These are phyloP conservation scores for Penicillium bialowiezense DNA, from an alignment of 495 filamentous ascomycete species.

Conservation along the genomic window DNA sequence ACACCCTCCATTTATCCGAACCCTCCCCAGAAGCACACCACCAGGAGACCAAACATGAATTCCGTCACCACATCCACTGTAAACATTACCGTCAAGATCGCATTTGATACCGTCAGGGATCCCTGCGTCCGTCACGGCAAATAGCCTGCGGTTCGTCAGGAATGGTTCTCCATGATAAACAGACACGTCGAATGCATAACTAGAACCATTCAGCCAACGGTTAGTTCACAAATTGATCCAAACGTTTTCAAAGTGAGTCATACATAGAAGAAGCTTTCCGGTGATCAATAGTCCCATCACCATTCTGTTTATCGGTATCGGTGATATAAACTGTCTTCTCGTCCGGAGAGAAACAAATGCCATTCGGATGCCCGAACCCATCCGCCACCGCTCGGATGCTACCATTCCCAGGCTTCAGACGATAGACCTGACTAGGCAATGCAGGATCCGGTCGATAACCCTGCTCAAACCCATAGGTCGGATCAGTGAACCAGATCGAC, in stretches of 20 bases:
- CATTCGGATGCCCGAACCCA: conserved; percentile 55
- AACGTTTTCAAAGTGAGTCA: conserved; percentile 1
- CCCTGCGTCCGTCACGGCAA: conserved; percentile 54
- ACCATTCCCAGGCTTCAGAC: conserved; percentile 45
- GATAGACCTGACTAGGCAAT: conserved; percentile 56
- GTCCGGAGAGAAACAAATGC: conserved; percentile 54
- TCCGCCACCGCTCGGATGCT: conserved; percentile 52
- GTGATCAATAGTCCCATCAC: conserved; percentile 27
- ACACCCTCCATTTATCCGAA: conserved; percentile 39
- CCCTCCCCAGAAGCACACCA: conserved; percentile 56
- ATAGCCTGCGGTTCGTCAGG: conserved; percentile 50
- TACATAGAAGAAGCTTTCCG: conserved; percentile 23
- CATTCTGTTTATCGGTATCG: conserved; percentile 50
- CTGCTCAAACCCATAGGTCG: conserved; percentile 57
- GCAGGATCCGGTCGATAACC: conserved; percentile 51
- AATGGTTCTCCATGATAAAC: conserved; percentile 28
- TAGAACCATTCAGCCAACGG: background rate
- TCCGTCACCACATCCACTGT: conserved; percentile 58
- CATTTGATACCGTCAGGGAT: conserved; percentile 61
- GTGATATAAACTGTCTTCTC: conserved; percentile 52
- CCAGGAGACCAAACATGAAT: conserved; percentile 59
- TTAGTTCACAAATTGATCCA: background rate
- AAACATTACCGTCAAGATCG: conserved; percentile 59
- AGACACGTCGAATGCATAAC: conserved; percentile 30
- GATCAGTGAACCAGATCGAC: conserved; percentile 63